These are phyloP conservation scores for Ophiocordyceps unilateralis DNA, from an alignment of 2,329 filamentous ascomycete genomes.

Conservation along the genomic window DNA sequence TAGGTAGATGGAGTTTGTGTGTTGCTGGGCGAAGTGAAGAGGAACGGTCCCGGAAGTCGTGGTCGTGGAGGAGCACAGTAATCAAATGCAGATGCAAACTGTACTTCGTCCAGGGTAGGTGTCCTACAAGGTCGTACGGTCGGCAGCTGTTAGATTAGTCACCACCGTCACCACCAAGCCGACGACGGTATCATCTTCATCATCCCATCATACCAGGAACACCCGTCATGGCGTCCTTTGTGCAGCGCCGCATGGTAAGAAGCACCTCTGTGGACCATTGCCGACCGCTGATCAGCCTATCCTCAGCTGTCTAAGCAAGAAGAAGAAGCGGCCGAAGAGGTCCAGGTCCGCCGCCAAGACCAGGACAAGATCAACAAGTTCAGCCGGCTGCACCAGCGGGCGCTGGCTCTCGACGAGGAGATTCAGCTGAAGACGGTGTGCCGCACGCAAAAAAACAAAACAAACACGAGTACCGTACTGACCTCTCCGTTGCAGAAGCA, in stretches of 20 bases:
- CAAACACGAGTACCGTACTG: background rate
- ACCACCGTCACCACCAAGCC: no score
- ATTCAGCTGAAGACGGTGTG: constrained; percentile 62
- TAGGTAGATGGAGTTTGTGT: no score
- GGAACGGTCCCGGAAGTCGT: no score
- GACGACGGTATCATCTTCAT: no score
- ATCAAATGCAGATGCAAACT: background rate
- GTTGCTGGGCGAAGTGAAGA: background rate
- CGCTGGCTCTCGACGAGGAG: constrained; percentile 62
- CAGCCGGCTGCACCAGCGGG: constrained; percentile 80
- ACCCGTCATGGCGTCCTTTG: constrained; percentile 23
- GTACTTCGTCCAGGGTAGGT: no score
- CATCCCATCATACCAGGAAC: no score
- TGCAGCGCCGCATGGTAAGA: constrained; percentile 44
- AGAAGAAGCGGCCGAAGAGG: constrained; percentile 68
- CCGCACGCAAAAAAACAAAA: no score
- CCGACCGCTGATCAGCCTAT: constrained; percentile 5
- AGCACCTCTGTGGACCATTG: background rate
- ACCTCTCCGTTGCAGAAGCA: constrained; percentile 52
- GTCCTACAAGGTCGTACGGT: no score
- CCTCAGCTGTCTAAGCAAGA: constrained; percentile 84
- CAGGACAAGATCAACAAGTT: constrained; percentile 99
- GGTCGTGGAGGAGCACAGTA: background rate
- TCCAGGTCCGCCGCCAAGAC: constrained; percentile 88
- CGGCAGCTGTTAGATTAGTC: no score